Base-by-base conservation (phyloP, 2,329 filamentous ascomycete species). In the Venturia carpophila region DNA sequence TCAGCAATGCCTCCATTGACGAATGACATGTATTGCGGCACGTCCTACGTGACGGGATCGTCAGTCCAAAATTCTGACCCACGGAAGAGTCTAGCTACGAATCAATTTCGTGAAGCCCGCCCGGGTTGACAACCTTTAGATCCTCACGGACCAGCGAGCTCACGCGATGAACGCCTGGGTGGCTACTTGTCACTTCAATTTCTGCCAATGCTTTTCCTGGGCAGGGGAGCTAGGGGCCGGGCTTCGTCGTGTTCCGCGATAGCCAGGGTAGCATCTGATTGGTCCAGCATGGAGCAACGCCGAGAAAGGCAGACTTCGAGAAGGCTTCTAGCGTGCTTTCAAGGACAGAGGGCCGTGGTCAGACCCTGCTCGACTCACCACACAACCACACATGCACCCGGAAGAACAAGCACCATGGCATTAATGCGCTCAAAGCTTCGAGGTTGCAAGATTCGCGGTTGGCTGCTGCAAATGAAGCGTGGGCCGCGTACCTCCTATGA, bases 271-370 rank as follows among this genome's bases (percentile, higher is more conserved):
- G 47, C 30, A 58, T 37, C 27, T 37, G 3, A 37, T n/a, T 37
- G 52, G 52, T 7, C 19, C 9, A n/a, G 52, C 52, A 6, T 9
- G 1, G 30, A 19, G 17, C 27, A 21, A 37, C 1, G 15, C 52
- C 52, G 5, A 58, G 52, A 58, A n/a, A 58, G 52, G 52, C 52
- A 58, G 52, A 58, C 52, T 58, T 58, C 52, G 52, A 58, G 52
- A 58, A 58, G 52, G 19, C 52, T 58, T 58, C 52, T 58, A 58
- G 52, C 30, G 52, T n/a, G 27, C 27, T 37, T 58, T 15, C 30
- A 37, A 30, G 52, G 19, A 10, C 27, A 37, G 9, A 37, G 27
- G 52, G 27, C 52, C 3, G 27, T 19, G 30, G 19, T 5, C n/a
- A 19, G n/a, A 24, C 30, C 27, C 27, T 58, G 30, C 30, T 19